Base-by-base conservation (phyloP, 1,284 basidiomycete genomes). In the Pyrrhoderma noxium region DNA sequence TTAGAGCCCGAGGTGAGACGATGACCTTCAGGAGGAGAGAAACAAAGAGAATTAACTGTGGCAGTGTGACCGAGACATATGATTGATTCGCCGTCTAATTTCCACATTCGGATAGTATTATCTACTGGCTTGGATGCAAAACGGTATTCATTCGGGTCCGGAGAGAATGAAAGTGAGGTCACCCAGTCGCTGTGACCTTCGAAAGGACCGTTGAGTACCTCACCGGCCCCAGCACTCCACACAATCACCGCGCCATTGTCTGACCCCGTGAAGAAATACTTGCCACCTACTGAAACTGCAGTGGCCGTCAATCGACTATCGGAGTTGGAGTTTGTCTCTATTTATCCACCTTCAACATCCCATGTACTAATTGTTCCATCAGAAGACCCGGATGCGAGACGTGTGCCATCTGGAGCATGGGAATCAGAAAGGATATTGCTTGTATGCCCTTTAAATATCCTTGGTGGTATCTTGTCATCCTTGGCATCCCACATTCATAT, bases 301-400 rank as follows among this genome's bases (percentile, higher is more conserved):
- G n/a, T 22, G 5, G 16, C n/a, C 5, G n/a, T 40, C 16, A 40
- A 5, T 16, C n/a, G 4, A 14, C 21, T 40, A 5, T 11, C n/a
- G n/a, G n/a, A n/a, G n/a, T n/a, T 42, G 18, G 38, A 18, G n/a
- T 40, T 5, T 8, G 7, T 14, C 38, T 11, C n/a, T 14, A 40
- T 7, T 16, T 8, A 14, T 40, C 38, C 21, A 7, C 38, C 38
- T 40, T n/a, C n/a, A 40, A 16, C 74, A 61, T 91, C 85, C 90
- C 90, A 93, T 65, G 93, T 86, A 5, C 90, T 75, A 54, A 93
- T 90, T 0, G 87, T 91, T 67, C 93, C 91, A 57, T 94, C 92
- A 61, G 93, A 93, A 40, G 85, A 89, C 14, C 91, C 92, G 57
- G 86, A 91, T 56, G 94, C 89, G 38, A 40, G 11, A 2, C 35